phyloP scores from a whole-genome alignment of 805 yeast species.

The Pichia eremophila region DNA sequence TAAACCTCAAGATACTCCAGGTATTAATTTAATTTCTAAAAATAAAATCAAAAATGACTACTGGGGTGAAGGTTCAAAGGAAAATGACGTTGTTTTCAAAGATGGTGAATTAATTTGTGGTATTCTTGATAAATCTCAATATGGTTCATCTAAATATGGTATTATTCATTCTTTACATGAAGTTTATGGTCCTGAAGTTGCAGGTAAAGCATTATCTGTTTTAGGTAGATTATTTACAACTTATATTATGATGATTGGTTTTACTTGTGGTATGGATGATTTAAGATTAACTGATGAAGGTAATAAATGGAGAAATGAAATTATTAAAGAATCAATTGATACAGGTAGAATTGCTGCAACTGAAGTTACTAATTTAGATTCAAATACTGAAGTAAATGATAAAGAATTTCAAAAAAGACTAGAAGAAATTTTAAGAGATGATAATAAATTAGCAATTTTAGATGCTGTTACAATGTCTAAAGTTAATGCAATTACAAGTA shows the following conservation, averaged over 20 bases:
- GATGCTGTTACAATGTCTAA: constrained; percentile 94
- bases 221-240: constrained; percentile 91
- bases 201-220: constrained; percentile 86
- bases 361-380: constrained; percentile 81
- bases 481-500: constrained; percentile 87
- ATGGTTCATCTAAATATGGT: constrained; percentile 97
- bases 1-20: constrained; percentile 82
- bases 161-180: constrained; percentile 93
- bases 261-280: constrained; percentile 99
- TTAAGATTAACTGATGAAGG: constrained; percentile 87
- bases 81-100: constrained; percentile 76
- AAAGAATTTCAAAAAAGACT: constrained; percentile 77
- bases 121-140: constrained; percentile 93
- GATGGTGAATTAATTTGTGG: constrained; percentile 88
- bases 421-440: constrained; percentile 93
- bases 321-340: constrained; percentile 66
- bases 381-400: constrained; percentile 38
- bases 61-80: constrained; percentile 82
- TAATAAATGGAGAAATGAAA: constrained; percentile 77
- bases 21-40: constrained; percentile 71
- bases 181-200: constrained; percentile 83
- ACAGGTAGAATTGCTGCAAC: constrained; percentile 88
- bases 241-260: constrained; percentile 84
- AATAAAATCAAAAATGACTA: constrained; percentile 91
- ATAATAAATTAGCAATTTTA: constrained; percentile 79